Conservation (phyloP, 2,329 filamentous ascomycete species). For the Fusarium denticulatum region DNA sequence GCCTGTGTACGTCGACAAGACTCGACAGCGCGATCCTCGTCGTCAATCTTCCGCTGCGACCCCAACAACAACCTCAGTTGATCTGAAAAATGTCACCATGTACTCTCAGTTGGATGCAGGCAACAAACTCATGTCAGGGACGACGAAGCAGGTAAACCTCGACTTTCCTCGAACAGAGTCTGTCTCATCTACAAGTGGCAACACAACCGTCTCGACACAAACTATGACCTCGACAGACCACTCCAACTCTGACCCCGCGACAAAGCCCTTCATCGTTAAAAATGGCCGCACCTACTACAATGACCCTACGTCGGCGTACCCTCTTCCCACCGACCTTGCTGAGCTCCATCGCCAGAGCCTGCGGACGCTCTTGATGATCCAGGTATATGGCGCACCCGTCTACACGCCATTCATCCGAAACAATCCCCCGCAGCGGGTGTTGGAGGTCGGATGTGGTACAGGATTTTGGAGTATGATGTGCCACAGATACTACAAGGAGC, state of each 20-base stretch:
- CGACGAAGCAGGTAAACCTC: constrained; percentile 48
- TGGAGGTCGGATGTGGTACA: constrained; percentile 88
- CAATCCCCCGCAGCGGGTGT: constrained; percentile 77
- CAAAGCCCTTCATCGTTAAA: constrained; percentile 72
- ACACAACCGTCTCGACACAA: constrained; percentile 54
- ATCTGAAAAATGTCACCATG: constrained; percentile 53
- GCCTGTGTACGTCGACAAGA: constrained; percentile 30
- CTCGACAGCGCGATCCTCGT: constrained; percentile 35
- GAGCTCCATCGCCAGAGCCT: constrained; percentile 90
- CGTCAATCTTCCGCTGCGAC: constrained; percentile 34
- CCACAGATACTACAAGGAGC: constrained; percentile 78
- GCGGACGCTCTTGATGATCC: constrained; percentile 81
- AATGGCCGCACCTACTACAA: constrained; percentile 86
- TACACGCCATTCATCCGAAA: constrained; percentile 74
- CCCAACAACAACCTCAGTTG: constrained; percentile 28
- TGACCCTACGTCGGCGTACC: constrained; percentile 77
- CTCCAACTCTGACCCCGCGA: constrained; percentile 53
- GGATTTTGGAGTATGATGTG: constrained; percentile 92
- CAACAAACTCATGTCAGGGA: constrained; percentile 43
- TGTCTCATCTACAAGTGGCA: constrained; percentile 58
- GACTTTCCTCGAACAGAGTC: constrained; percentile 56
- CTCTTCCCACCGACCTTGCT: constrained; percentile 86
- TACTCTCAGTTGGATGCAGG: constrained; percentile 45
- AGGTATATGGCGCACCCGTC: constrained; percentile 82
- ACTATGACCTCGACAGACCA: constrained; percentile 62